These are phyloP conservation scores for Raddia guianensis DNA, from an alignment of 176 grass and related monocot species.

Conservation along the genomic window DNA sequence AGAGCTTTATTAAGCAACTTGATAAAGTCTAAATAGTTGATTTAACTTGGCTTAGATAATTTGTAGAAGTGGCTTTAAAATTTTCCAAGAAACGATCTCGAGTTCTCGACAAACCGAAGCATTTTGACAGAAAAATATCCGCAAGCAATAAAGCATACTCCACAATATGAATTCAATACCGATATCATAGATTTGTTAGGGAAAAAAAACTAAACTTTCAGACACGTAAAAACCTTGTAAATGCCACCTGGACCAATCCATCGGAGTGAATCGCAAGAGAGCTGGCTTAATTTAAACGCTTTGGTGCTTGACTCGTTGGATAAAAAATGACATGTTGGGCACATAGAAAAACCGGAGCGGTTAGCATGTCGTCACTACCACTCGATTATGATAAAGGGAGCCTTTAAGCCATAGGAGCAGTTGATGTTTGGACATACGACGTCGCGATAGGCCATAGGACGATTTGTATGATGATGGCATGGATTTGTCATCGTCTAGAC, in stretches of 20 bases:
- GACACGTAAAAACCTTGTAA: background rate
- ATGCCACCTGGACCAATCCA: background rate
- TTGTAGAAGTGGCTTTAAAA: no score
- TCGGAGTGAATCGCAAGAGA: background rate
- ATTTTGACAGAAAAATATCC: no score
- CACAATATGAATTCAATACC: no score
- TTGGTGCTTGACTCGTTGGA: background rate
- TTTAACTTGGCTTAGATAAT: no score
- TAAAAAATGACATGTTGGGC: background rate
- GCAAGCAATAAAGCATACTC: no score
- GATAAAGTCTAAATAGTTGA: no score
- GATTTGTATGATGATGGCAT: background rate
- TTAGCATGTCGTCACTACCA: background rate
- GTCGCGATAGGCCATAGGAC: background rate
- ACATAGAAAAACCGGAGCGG: background rate
- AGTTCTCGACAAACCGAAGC: no score
- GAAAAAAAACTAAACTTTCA: no score
- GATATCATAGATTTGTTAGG: no score
- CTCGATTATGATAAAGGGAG: background rate
- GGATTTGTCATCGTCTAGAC: background rate
- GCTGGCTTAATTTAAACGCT: background rate
- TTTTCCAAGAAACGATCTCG: no score
- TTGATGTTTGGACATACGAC: background rate
- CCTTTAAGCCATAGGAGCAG: background rate
- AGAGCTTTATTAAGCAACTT: no score